phyloP scores from a whole-genome alignment of 2,329 filamentous ascomycete genomes.

The Plectosphaerella plurivora region DNA sequence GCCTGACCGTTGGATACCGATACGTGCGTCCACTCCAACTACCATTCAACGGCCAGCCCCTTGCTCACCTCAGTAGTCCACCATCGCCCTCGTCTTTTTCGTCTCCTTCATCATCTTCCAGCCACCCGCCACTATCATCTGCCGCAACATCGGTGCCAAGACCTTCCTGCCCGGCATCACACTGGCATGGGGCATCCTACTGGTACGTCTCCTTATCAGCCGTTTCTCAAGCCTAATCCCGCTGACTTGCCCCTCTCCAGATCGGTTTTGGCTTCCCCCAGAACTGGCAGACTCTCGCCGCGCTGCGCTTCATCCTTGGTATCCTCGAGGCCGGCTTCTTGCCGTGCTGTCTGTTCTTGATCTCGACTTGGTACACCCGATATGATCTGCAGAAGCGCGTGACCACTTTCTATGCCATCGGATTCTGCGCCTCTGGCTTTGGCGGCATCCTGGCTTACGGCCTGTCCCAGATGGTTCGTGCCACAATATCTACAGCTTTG shows the following conservation, averaged over 20 bases:
- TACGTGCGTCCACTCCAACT: slow-evolving; percentile 6
- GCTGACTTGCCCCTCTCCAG: slow-evolving; percentile 6
- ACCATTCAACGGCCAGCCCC: not conserved
- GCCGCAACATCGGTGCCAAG: slow-evolving; percentile 13
- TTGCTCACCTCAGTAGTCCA: not conserved
- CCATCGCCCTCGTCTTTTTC: slow-evolving; percentile 13
- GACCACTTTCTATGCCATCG: slow-evolving; percentile 18
- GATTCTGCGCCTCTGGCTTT: slow-evolving; percentile 15
- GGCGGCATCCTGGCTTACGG: slow-evolving; percentile 14
- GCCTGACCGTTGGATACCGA: slow-evolving; percentile 9
- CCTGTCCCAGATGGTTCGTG: slow-evolving; percentile 23
- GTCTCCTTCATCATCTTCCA: slow-evolving; percentile 14
- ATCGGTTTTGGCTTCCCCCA: slow-evolving; percentile 6
- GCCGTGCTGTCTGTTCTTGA: slow-evolving; percentile 50
- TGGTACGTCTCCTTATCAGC: not conserved
- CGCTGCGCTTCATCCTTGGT: slow-evolving; percentile 12
- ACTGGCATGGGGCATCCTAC: slow-evolving; percentile 12
- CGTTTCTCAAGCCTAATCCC: not conserved
- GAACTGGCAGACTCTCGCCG: slow-evolving; percentile 2
- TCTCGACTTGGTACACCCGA: slow-evolving; percentile 65
- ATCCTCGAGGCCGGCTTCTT: slow-evolving; percentile 30
- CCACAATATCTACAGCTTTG: too few relatives aligned
- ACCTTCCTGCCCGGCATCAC: slow-evolving; percentile 13
- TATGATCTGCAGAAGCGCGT: slow-evolving; percentile 59
- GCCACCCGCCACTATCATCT: slow-evolving; percentile 10